Evolutionary conservation across 176 grass and related monocot species (phyloP), one percentile per base, ranked within the genome.

Genomic region (Zoysia japonica): DNA sequence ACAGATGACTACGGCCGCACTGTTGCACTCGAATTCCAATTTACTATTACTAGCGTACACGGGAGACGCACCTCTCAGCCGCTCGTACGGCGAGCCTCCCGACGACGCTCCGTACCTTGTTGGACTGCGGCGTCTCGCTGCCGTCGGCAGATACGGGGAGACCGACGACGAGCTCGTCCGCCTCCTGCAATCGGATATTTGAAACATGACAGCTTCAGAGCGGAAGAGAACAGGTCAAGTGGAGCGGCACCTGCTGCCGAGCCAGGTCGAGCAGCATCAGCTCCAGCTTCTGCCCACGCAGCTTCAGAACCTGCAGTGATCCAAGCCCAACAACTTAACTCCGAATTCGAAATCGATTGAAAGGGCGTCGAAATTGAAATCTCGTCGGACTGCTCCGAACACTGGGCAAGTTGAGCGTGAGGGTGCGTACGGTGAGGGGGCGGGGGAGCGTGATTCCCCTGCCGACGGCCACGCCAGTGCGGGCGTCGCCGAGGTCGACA

Each of bases 51-150:
- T 28, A 28, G 28, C 28, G 28, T 28, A 28, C 28, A 28, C 28
- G 28, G 28, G 28, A 28, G 28, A 28, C 28, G 2, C 49, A 51
- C 2, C 10, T 3, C 49, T 13, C 51, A 53, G 14, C 11, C 44
- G 35, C 19, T 15, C 2, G 3, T 28, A 5, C 87, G 39, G 94
- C 87, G 61, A 97, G 63, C 71, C 90, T 90, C 40, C 91, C 88
- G 14, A 80, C 91, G 71, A 97, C 46, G 80, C 83, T 86, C 47
- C 94, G 85, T 42, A 97, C 91, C 63, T 97, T 94, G 80, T 84
- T 88, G 9, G 94, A 92, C 81, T 97, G 91, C 37, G 74, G 60
- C 19, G 94, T 97, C 79, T 94, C 91, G 15, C 81, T 77, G 13
- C 89, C 89, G 19, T 90, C 80, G 7, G 70, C 71, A n/a, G 89